Conservation (phyloP, 352 stramenopile species). For the Ophiocytium majus region DNA sequence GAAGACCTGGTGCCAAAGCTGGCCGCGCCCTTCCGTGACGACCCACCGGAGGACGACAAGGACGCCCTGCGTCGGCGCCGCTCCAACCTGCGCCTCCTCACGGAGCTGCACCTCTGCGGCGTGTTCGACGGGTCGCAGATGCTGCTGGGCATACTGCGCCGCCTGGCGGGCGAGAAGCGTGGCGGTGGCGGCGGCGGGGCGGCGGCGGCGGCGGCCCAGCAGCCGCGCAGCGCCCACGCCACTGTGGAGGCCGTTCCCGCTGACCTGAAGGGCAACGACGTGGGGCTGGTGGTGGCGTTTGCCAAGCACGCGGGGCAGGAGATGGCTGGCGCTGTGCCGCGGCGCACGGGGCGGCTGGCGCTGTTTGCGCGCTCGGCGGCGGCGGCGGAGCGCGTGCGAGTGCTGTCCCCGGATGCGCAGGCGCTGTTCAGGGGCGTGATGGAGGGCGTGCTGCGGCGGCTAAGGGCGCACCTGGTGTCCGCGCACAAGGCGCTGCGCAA, state of each 20-base stretch:
- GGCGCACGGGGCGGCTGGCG: slow-evolving; percentile 54
- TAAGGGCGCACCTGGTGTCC: slow-evolving; percentile 79
- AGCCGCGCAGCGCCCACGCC: background rate
- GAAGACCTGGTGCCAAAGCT: slow-evolving; percentile 50
- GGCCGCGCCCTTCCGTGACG: slow-evolving; percentile 27
- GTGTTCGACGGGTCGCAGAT: slow-evolving; percentile 71
- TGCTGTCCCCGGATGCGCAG: slow-evolving; percentile 70
- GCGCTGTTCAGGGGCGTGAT: slow-evolving; percentile 72
- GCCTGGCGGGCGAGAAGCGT: slow-evolving; percentile 30
- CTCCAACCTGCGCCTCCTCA: slow-evolving; percentile 67
- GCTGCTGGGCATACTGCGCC: slow-evolving; percentile 70
- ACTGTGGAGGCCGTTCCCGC: background rate
- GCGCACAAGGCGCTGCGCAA: slow-evolving; percentile 83
- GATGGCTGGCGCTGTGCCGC: slow-evolving; percentile 38
- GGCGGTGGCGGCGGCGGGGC: background rate
- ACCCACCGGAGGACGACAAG: slow-evolving; percentile 40
- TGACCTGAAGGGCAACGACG: slow-evolving; percentile 25
- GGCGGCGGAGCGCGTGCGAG: slow-evolving; percentile 38
- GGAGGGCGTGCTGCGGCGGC: slow-evolving; percentile 76
- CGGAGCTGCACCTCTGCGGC: slow-evolving; percentile 73
- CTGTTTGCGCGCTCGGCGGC: slow-evolving; percentile 60
- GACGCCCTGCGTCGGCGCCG: slow-evolving; percentile 30
- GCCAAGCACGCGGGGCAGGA: slow-evolving; percentile 39
- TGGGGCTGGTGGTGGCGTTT: slow-evolving; percentile 31
- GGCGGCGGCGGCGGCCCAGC: background rate